Conservation (phyloP, 108 stramenopile species). For the Pelagomonas calceolata region DNA sequence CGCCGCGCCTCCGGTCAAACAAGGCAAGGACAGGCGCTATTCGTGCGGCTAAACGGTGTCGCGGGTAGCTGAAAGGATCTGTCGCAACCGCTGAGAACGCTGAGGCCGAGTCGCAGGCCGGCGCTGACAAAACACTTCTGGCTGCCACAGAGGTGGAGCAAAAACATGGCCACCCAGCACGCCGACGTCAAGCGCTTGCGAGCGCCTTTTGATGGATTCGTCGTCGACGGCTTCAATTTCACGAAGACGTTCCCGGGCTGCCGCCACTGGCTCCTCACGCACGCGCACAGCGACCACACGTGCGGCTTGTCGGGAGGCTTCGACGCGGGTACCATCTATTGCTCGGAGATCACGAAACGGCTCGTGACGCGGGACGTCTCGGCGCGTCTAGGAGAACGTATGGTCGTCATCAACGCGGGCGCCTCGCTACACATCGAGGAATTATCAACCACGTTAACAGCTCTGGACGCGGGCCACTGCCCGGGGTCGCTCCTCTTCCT, state of each 20-base stretch:
- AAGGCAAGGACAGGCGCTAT: too few relatives aligned
- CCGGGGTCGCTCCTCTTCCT: not conserved
- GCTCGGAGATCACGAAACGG: not conserved
- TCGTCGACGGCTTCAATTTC: conserved; percentile 1
- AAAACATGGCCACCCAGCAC: not conserved
- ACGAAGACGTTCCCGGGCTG: not conserved
- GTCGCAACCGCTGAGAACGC: too few relatives aligned
- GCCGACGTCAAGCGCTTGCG: not conserved
- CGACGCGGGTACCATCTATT: not conserved
- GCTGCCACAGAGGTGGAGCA: too few relatives aligned
- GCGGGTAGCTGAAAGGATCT: too few relatives aligned
- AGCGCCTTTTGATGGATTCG: not conserved
- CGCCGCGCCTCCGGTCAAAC: too few relatives aligned
- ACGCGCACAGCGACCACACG: not conserved
- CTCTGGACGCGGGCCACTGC: not conserved
- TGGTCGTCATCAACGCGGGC: not conserved
- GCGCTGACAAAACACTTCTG: too few relatives aligned
- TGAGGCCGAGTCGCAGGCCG: too few relatives aligned
- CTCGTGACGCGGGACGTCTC: not conserved
- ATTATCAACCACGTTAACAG: not conserved
- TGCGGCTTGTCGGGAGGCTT: not conserved
- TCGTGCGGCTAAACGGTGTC: too few relatives aligned
- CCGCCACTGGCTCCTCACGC: not conserved
- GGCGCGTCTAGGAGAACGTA: not conserved
- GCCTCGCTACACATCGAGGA: not conserved